phyloP scores from a whole-genome alignment of 2,329 filamentous ascomycete genomes.

The Aspergillus felis region DNA sequence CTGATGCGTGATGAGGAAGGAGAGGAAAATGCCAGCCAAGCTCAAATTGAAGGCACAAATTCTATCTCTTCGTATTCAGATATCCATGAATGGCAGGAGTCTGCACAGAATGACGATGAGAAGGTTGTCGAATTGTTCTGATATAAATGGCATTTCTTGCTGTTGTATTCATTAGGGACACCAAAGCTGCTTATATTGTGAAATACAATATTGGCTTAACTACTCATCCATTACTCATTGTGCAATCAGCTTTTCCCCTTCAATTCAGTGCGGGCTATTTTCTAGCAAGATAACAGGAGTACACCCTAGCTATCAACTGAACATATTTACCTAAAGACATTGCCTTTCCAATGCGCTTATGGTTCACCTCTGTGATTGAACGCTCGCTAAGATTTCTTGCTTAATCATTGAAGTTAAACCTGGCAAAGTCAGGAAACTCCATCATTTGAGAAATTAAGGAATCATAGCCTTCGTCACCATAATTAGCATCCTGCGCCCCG shows the following conservation, averaged over 20 bases:
- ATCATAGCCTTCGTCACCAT: background rate
- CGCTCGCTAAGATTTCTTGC: background rate
- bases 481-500: background rate
- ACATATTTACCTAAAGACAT: too few species aligned
- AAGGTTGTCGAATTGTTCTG: slow-evolving; percentile 46
- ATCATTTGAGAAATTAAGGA: background rate
- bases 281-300: background rate
- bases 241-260: background rate
- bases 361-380: background rate
- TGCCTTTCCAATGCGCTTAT: background rate
- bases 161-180: background rate
- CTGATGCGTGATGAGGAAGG: slow-evolving; percentile 75
- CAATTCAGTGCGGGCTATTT: background rate
- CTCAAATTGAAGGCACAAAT: slow-evolving; percentile 21
- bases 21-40: slow-evolving; percentile 41
- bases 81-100: slow-evolving; percentile 11
- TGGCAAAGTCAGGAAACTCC: background rate
- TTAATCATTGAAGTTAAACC: background rate
- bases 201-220: background rate
- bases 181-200: background rate
- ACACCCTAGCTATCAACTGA: background rate
- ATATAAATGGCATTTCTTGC: slow-evolving; percentile 2
- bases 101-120: slow-evolving; percentile 43
- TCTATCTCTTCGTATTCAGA: background rate
- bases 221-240: background rate